These are phyloP conservation scores for Hordeum pubiflorum DNA, from an alignment of 202 grass and related monocot species.

Conservation along the genomic window DNA sequence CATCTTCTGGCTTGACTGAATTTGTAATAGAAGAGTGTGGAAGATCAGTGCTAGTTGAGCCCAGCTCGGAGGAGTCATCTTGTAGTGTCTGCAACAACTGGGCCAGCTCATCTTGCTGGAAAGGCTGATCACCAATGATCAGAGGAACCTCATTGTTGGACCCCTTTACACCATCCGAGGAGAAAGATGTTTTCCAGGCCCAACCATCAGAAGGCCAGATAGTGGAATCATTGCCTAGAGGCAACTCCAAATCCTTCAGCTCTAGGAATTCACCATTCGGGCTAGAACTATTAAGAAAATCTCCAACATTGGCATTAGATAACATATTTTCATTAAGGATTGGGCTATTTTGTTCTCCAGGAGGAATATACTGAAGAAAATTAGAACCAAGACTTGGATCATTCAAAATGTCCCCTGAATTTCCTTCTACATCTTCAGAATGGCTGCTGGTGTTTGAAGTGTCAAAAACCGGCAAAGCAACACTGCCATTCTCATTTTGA, in stretches of 20 bases:
- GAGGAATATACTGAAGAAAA: slow-evolving; percentile 40
- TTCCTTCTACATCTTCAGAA: slow-evolving; percentile 37
- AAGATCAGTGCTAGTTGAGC: slow-evolving; percentile 21
- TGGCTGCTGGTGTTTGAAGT: slow-evolving; percentile 36
- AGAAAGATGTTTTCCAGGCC: slow-evolving; percentile 22
- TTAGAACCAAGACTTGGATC: slow-evolving; percentile 45
- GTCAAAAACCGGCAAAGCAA: slow-evolving; percentile 28
- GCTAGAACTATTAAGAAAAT: slow-evolving; percentile 31
- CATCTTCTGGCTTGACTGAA: slow-evolving; percentile 35
- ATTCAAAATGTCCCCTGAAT: slow-evolving; percentile 50
- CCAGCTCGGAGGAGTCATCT: slow-evolving; percentile 26
- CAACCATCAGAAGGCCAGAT: slow-evolving; percentile 39
- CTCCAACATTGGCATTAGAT: slow-evolving; percentile 26
- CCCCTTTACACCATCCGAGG: slow-evolving; percentile 25
- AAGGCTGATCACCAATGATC: slow-evolving; percentile 22
- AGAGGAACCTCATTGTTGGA: slow-evolving; percentile 31
- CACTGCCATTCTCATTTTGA: slow-evolving; percentile 35
- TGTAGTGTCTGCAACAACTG: slow-evolving; percentile 32
- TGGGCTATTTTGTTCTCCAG: slow-evolving; percentile 28
- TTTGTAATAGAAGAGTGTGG: slow-evolving; percentile 21
- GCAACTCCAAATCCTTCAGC: slow-evolving; percentile 52
- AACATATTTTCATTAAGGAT: slow-evolving; percentile 25
- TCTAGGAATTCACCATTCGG: slow-evolving; percentile 68
- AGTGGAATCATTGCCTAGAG: slow-evolving; percentile 31
- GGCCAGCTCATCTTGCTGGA: slow-evolving; percentile 33